These are phyloP conservation scores for Suhomyces sp. DNA, from an alignment of 805 yeast species.

Conservation along the genomic window DNA sequence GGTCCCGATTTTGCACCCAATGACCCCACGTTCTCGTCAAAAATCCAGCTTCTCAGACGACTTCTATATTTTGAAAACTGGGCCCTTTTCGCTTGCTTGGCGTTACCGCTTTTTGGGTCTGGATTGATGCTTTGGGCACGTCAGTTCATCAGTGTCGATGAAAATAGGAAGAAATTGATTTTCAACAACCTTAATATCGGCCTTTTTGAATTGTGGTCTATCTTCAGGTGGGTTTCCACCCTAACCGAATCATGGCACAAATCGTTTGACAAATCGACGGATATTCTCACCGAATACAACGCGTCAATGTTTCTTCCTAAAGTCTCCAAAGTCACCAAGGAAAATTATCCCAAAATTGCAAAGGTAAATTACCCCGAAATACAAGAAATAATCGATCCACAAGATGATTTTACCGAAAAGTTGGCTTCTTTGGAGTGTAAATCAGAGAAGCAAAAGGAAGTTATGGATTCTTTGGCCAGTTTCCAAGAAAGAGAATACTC, in stretches of 20 bases:
- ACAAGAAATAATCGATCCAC: not conserved
- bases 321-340: no score
- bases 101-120: constrained; percentile 27
- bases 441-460: constrained; percentile 1
- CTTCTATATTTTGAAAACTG: constrained; percentile 16
- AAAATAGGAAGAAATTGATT: constrained; percentile 23
- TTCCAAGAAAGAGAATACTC: constrained; percentile 1
- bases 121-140: constrained; percentile 29
- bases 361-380: no score
- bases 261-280: not conserved
- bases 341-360: no score
- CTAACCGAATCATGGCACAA: not conserved
- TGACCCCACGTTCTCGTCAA: not conserved
- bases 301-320: no score
- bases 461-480: not conserved
- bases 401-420: not conserved
- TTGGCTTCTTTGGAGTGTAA: not conserved
- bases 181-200: constrained; percentile 38
- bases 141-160: constrained; percentile 25
- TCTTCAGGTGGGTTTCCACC: constrained; percentile 16
- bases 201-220: constrained; percentile 34
- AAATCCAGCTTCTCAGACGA: constrained; percentile 9
- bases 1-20: not conserved
- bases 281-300: not conserved
- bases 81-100: constrained; percentile 26